Evolutionary conservation across 768 basidiomycete genomes (phyloP).

Genomic region (Agaricus subrufescens): DNA sequence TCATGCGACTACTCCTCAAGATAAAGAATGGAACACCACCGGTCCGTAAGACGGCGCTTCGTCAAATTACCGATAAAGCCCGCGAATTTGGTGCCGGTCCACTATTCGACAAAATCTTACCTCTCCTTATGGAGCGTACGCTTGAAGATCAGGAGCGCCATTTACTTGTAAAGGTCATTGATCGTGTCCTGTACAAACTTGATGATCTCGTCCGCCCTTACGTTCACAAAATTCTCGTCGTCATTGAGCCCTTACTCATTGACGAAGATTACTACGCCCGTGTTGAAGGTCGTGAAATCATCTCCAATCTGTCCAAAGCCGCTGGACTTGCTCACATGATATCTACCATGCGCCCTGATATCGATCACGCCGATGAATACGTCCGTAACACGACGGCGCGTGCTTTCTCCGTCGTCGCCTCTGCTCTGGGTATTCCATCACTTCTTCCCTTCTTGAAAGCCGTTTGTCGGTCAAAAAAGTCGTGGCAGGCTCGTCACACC

Average conservation of each 20-base stretch:
- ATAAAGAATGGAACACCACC: conserved; percentile 99
- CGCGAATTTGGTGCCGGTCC: conserved; percentile 98
- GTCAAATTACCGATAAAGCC: conserved; percentile 99
- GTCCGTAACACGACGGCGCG: conserved; percentile 98
- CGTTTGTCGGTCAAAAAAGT: conserved; percentile 98
- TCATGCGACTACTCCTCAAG: conserved; percentile 95
- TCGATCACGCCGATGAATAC: conserved; percentile 98
- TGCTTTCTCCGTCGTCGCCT: conserved; percentile 98
- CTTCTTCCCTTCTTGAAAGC: conserved; percentile 98
- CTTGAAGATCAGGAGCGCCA: conserved; percentile 99
- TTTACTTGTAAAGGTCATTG: conserved; percentile 97
- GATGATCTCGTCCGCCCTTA: conserved; percentile 98
- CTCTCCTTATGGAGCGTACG: conserved; percentile 95
- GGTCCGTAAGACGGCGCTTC: conserved; percentile 93
- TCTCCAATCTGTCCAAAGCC: conserved; percentile 97
- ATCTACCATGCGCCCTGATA: conserved; percentile 99
- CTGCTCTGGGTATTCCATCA: conserved; percentile 95
- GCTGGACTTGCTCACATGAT: conserved; percentile 99
- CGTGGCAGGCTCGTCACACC: conserved; percentile 99
- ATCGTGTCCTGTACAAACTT: conserved; percentile 96
- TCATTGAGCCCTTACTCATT: conserved; percentile 97
- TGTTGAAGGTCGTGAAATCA: conserved; percentile 98
- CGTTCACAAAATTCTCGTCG: conserved; percentile 98
- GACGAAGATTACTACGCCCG: conserved; percentile 97
- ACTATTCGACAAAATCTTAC: conserved; percentile 97